Conservation (phyloP, 768 basidiomycete genomes). For the Collybia sordida region DNA sequence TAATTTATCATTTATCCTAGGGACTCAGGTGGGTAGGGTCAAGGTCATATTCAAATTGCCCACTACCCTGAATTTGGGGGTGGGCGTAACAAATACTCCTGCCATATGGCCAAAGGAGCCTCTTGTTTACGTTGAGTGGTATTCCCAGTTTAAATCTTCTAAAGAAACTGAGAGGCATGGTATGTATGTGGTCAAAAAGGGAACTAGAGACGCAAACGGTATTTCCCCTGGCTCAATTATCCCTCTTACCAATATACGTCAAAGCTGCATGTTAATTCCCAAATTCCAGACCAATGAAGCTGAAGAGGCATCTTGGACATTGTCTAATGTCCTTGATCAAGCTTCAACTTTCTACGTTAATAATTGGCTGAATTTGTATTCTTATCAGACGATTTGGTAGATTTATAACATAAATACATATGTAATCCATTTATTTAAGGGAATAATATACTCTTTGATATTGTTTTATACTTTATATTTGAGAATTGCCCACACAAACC, state of each 20-base stretch:
- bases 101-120: conserved; percentile 9
- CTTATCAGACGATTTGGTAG: conserved; percentile 27
- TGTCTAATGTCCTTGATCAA: conserved; percentile 18
- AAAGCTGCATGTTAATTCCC: conserved; percentile 33
- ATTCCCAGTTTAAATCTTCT: neutral
- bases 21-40: conserved; percentile 16
- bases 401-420: too few relatives aligned
- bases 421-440: too few relatives aligned
- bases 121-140: conserved; percentile 8
- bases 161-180: neutral
- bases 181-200: neutral
- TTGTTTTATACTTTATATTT: too few relatives aligned
- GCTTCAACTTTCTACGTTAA: conserved; percentile 19
- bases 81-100: conserved; percentile 1
- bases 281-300: conserved; percentile 6
- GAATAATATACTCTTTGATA: too few relatives aligned
- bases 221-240: conserved; percentile 19
- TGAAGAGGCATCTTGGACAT: conserved; percentile 6
- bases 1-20: conserved; percentile 5
- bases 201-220: neutral
- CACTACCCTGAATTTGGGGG: conserved; percentile 4
- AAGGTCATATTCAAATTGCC: conserved; percentile 19
- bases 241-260: conserved; percentile 25
- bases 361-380: conserved; percentile 23
- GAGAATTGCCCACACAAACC: too few relatives aligned